Percentiles rank a stretch among this genome's conserved stretches.
These are phyloP conservation scores for Xylaria telfairii DNA, from an alignment of 495 filamentous ascomycete species.

Conservation along the genomic window DNA sequence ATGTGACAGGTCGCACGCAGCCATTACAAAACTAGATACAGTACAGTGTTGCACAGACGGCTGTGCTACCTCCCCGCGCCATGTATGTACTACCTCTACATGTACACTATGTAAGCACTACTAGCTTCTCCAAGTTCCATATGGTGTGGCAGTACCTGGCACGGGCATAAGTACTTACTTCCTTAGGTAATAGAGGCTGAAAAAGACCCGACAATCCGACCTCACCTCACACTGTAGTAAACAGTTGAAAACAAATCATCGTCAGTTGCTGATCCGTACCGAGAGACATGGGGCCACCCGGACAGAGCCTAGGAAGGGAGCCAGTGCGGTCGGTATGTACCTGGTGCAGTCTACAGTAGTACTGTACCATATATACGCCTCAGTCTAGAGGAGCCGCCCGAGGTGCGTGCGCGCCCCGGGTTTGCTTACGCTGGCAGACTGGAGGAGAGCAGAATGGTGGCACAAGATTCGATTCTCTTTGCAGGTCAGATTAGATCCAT, in stretches of 20 bases:
- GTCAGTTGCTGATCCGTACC: neutral
- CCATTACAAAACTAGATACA: neutral
- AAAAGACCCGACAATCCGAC: neutral
- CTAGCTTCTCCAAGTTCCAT: neutral
- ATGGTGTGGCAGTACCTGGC: neutral
- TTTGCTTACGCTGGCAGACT: neutral
- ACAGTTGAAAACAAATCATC: neutral
- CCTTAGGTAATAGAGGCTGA: neutral
- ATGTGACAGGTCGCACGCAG: neutral
- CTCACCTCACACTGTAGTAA: neutral
- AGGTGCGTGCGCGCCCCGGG: too few relatives aligned
- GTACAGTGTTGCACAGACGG: neutral
- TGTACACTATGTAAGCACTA: neutral
- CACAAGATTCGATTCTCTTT: slow-evolving; percentile 12
- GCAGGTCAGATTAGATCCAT: neutral
- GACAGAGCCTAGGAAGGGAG: neutral
- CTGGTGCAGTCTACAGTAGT: neutral
- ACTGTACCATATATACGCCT: neutral
- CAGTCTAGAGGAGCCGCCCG: neutral
- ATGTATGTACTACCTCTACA: too few relatives aligned
- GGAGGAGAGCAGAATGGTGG: neutral
- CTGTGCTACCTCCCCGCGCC: too few relatives aligned
- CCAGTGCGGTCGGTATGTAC: neutral
- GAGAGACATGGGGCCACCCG: neutral
- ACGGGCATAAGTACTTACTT: too few relatives aligned